Conservation (phyloP, 768 basidiomycete species). For the Mycena rosella region DNA sequence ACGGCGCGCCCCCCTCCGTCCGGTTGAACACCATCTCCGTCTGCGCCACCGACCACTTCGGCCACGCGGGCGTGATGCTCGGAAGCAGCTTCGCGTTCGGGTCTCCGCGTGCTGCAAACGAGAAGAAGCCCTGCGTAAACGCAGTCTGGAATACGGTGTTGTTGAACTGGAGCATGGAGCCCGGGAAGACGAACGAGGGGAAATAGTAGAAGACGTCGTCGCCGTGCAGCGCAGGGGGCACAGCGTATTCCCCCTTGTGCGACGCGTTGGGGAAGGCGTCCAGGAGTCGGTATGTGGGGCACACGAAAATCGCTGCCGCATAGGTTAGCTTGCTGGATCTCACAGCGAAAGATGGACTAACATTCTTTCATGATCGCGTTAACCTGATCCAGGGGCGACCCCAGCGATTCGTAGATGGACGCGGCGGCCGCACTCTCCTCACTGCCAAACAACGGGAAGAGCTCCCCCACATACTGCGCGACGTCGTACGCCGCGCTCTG, state of each 20-base stretch:
- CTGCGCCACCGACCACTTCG: not conserved
- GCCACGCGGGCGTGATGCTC: constrained; percentile 32
- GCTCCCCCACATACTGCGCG: too few species aligned
- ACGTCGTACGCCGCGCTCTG: too few species aligned
- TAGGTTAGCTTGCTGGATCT: too few species aligned
- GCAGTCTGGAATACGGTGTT: constrained; percentile 41
- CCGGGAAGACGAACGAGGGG: not conserved
- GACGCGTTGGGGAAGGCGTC: constrained; percentile 3
- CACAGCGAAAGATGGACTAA: constrained; percentile 8
- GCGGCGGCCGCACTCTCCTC: constrained; percentile 14
- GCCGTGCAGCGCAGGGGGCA: constrained; percentile 39
- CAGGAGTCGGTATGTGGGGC: constrained; percentile 40
- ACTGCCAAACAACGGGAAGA: too few species aligned
- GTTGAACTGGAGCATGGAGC: constrained; percentile 23
- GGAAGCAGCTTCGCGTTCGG: constrained; percentile 39
- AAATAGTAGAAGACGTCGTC: constrained; percentile 41
- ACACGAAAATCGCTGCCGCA: constrained; percentile 41
- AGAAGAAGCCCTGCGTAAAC: constrained; percentile 43
- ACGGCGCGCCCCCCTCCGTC: constrained; percentile 8
- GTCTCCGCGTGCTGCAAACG: too few species aligned
- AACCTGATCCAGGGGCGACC: constrained; percentile 37
- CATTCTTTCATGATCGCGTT: constrained; percentile 40
- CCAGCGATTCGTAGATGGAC: constrained; percentile 26
- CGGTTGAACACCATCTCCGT: constrained; percentile 41
- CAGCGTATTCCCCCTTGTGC: constrained; percentile 35